A percentile compares a stretch with the other conserved stretches of the same genome.
Conservation (phyloP, 768 basidiomycete species). For the Podaxis sp. region DNA sequence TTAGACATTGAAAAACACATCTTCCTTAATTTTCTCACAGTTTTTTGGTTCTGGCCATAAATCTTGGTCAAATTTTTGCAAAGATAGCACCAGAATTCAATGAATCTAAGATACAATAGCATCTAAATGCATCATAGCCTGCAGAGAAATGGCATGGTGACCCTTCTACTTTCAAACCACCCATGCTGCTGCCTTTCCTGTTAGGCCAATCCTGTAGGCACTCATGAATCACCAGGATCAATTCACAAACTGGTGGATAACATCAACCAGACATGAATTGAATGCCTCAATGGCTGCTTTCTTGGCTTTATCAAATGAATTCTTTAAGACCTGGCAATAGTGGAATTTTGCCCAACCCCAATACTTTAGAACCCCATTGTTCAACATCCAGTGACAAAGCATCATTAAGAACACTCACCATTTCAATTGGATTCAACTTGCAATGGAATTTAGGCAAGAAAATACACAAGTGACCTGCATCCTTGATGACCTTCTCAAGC, state of each 20-base stretch:
- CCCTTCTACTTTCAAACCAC: too few relatives aligned
- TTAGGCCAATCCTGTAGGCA: conserved; percentile 33
- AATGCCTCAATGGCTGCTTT: too few relatives aligned
- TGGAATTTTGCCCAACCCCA: too few relatives aligned
- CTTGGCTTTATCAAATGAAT: too few relatives aligned
- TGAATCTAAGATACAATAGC: not conserved
- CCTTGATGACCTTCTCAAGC: not conserved
- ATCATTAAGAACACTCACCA: too few relatives aligned
- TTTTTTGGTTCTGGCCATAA: conserved; percentile 12
- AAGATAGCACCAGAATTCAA: not conserved
- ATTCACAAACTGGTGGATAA: conserved; percentile 34
- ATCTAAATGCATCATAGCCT: too few relatives aligned
- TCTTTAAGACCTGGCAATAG: too few relatives aligned
- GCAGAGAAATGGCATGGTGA: too few relatives aligned
- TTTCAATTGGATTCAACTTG: too few relatives aligned
- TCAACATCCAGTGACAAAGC: too few relatives aligned
- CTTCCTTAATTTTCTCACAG: conserved; percentile 16
- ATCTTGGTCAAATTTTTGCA: not conserved
- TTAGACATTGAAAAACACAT: conserved; percentile 15
- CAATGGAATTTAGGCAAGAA: not conserved
- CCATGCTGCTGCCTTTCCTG: conserved; percentile 36
- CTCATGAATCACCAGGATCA: conserved; percentile 31
- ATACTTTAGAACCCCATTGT: too few relatives aligned
- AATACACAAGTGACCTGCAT: not conserved
- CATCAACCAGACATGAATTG: conserved; percentile 16